Percentiles rank a stretch among this genome's conserved stretches.
Conservation (phyloP, 768 basidiomycete genomes). For the Suillus lakei region DNA sequence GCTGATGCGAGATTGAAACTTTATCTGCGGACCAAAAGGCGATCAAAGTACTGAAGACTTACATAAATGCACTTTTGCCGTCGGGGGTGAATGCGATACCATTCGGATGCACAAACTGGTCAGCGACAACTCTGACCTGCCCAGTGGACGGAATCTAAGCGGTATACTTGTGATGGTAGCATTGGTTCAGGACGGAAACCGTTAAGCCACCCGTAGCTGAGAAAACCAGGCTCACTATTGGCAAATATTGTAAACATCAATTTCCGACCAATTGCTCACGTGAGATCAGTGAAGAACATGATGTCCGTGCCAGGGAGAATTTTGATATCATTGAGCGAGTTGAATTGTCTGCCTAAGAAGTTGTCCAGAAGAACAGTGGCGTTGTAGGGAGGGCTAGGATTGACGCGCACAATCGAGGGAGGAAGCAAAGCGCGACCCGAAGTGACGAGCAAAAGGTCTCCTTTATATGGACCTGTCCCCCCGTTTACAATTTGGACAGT, state of each 20-base stretch:
- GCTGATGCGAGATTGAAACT: slow-evolving; percentile 26
- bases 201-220: slow-evolving; percentile 66
- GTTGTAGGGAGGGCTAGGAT: slow-evolving; percentile 67
- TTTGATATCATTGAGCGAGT: slow-evolving; percentile 81
- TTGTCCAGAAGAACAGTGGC: slow-evolving; percentile 75
- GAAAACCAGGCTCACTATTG: neutral
- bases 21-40: slow-evolving; percentile 11
- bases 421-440: slow-evolving; percentile 68
- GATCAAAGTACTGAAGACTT: slow-evolving; percentile 21
- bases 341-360: slow-evolving; percentile 80
- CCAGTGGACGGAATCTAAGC: slow-evolving; percentile 71
- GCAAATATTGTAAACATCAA: too few relatives aligned
- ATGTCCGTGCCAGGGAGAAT: slow-evolving; percentile 67
- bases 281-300: slow-evolving; percentile 78
- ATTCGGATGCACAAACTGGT: slow-evolving; percentile 73
- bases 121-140: slow-evolving; percentile 71
- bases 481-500: slow-evolving; percentile 73
- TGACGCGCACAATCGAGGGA: slow-evolving; percentile 65
- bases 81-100: slow-evolving; percentile 74
- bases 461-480: slow-evolving; percentile 34
- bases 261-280: slow-evolving; percentile 40
- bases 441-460: slow-evolving; percentile 59
- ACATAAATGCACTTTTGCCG: slow-evolving; percentile 71
- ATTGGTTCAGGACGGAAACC: slow-evolving; percentile 69
- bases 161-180: slow-evolving; percentile 78